phyloP scores from a whole-genome alignment of 441 rosid species.

The Metrosideros polymorpha region DNA sequence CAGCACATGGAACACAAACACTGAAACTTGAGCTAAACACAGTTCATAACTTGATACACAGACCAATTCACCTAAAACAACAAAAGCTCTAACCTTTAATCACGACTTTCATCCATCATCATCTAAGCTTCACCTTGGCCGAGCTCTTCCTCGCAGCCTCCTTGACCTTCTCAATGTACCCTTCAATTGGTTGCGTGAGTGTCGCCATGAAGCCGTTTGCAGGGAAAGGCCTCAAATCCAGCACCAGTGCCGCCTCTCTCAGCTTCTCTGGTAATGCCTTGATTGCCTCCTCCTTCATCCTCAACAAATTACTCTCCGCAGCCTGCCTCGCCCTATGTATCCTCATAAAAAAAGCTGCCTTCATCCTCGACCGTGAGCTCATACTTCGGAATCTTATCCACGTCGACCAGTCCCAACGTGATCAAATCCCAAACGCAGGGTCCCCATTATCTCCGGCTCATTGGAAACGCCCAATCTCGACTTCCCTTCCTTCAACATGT shows the following conservation, averaged over 20 bases:
- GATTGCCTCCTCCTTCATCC: conserved; percentile 64
- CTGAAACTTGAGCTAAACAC: neutral
- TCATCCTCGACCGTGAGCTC: conserved; percentile 72
- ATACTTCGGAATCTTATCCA: conserved; percentile 57
- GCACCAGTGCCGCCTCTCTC: conserved; percentile 59
- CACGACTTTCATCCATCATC: neutral
- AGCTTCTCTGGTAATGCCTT: conserved; percentile 77
- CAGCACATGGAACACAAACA: neutral
- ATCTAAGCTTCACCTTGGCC: conserved; percentile 65
- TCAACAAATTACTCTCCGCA: conserved; percentile 48
- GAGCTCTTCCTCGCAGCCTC: conserved; percentile 66
- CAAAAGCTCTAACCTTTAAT: neutral
- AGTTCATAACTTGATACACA: neutral
- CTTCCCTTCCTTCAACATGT: conserved; percentile 58
- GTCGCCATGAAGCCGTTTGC: conserved; percentile 66
- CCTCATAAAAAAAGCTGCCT: conserved; percentile 62
- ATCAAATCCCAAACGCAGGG: conserved; percentile 70
- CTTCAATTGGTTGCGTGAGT: conserved; percentile 84
- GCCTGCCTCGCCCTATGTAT: conserved; percentile 68
- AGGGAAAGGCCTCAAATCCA: conserved; percentile 73
- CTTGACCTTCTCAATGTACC: conserved; percentile 67
- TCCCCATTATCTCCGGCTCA: conserved; percentile 59
- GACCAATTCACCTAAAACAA: neutral
- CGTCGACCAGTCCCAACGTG: conserved; percentile 55
- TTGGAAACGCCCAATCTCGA: conserved; percentile 54